Base-by-base conservation (phyloP, 495 filamentous ascomycete genomes). In the Glutinoglossum americanum region DNA sequence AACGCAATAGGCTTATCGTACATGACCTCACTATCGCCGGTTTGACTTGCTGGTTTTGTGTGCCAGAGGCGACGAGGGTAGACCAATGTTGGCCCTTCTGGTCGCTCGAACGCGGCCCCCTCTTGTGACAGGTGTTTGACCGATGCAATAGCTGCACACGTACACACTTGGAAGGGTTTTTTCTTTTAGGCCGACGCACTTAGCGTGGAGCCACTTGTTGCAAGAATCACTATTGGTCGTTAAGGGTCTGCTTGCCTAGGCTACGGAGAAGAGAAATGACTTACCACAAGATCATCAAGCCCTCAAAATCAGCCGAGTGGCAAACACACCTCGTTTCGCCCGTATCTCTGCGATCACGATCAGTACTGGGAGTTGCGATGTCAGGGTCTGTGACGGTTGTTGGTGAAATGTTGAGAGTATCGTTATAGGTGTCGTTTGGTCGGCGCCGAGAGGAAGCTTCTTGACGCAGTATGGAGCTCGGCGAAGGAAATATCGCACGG, bases 241-340 rank as follows among this genome's bases (percentile, higher is more conserved):
- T 56, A 56, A 23, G 11, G 17, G 5, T n/a, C 11, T 21, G 49
- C 15, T 53, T 32, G 7, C 23, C 28, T 37, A n/a, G 28, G n/a
- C 2, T 15, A 39, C 8, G 19, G 27, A 23, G 3, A 23, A 27
- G 11, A 41, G 15, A 4, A n/a, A 57, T 48, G 19, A 70, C 74
- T 59, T 73, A 88, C 85, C 85, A 95, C 71, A 89, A 85, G 62
- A 95, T 81, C 82, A 94, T 82, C 55, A 84, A 76, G 58, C 78
- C 81, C 58, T 81, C 80, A 58, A 80, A 78, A 23, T 82, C 76
- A 58, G 76, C 70, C 37, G 78, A 78, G 59, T 76, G 73, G 70
- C 87, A 93, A 23, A 88, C 69, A 64, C 88, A 94, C 56, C 86
- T 77, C 3, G 86, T 83, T 17, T 67, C 66, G 4, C 74, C 77